Evolutionary conservation across 164 flowering plant species (phyloP), one percentile per base, ranked within the genome.

Genomic region (Pachysandra terminalis): DNA sequence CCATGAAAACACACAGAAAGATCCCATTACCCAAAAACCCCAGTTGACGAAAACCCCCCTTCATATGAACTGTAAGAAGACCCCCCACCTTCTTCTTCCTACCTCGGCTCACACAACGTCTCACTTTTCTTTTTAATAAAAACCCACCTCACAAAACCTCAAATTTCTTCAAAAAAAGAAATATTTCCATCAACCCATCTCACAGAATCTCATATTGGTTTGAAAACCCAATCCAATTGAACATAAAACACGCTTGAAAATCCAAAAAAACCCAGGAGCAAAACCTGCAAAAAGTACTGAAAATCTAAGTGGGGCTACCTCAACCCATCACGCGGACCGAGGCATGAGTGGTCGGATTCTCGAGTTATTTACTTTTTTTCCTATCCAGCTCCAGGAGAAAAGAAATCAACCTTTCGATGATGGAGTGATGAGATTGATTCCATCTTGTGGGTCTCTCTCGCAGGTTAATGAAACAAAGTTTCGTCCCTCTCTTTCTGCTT

Each of bases 401-500:
- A n/a, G n/a, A n/a, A 80, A 71, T 82, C 75, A 75, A 71, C 81
- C 82, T 81, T 86, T 90, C 93, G 70, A 78, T 68, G 74, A 72
- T 75, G 53, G 48, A 13, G 60, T 67, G 64, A 76, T 75, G 71
- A 74, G 74, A 35, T 53, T 52, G 66, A 57, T 55, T 69, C 71
- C 62, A 21, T 48, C 41, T 35, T 19, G 48, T 49, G n/a, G n/a
- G n/a, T n/a, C 53, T 54, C 64, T 2, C 14, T 55, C 79, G 19
- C 51, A 73, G 71, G 68, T 27, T 67, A 68, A 78, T 78, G 78
- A 78, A 62, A 66, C 73, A 75, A 66, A 60, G 68, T n/a, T n/a
- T n/a, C n/a, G n/a, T n/a, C n/a, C n/a, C n/a, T n/a, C n/a, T n/a
- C n/a, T n/a, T n/a, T n/a, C n/a, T n/a, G n/a, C n/a, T n/a, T n/a